Percentiles rank a stretch among this genome's conserved stretches.
Conservation (phyloP, 345 rosid genomes). For the Hibiscus syriacus region DNA sequence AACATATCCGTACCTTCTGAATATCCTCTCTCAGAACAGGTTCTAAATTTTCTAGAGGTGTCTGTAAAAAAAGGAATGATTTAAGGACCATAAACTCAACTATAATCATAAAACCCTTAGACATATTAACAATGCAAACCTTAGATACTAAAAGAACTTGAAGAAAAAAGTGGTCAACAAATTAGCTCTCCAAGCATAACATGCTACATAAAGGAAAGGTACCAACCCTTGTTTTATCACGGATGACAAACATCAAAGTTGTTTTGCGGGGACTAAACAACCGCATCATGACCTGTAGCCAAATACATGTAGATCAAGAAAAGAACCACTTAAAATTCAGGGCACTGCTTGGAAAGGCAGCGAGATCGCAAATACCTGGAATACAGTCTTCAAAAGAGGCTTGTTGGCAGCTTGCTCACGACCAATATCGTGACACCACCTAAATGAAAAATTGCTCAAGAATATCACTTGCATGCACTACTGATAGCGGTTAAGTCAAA, state of each 20-base stretch:
- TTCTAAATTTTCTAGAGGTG: slow-evolving; percentile 88
- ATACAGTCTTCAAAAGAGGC: slow-evolving; percentile 95
- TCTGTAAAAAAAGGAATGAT: slow-evolving; percentile 37
- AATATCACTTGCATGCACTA: slow-evolving; percentile 8
- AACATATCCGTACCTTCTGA: slow-evolving; percentile 64
- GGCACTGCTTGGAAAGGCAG: slow-evolving; percentile 10
- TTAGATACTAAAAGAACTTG: neutral
- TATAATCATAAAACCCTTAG: neutral
- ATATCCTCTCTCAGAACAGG: slow-evolving; percentile 95
- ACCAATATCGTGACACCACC: slow-evolving; percentile 99
- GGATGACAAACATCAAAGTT: slow-evolving; percentile 92
- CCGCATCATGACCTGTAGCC: slow-evolving; percentile 90
- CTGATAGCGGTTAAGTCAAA: neutral
- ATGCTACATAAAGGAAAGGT: slow-evolving; percentile 6
- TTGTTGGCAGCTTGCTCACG: slow-evolving; percentile 99
- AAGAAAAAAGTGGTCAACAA: neutral
- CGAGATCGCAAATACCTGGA: slow-evolving; percentile 53
- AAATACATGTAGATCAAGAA: slow-evolving; percentile 20
- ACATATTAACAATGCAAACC: neutral
- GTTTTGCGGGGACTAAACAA: slow-evolving; percentile 99
- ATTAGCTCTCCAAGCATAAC: neutral
- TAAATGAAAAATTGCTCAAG: slow-evolving; percentile 23
- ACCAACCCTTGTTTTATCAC: slow-evolving; percentile 92
- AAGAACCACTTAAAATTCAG: neutral
- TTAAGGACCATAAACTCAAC: neutral